Conservation (phyloP, 192 early-diverging fungal species). For the Coemansia sp. region DNA sequence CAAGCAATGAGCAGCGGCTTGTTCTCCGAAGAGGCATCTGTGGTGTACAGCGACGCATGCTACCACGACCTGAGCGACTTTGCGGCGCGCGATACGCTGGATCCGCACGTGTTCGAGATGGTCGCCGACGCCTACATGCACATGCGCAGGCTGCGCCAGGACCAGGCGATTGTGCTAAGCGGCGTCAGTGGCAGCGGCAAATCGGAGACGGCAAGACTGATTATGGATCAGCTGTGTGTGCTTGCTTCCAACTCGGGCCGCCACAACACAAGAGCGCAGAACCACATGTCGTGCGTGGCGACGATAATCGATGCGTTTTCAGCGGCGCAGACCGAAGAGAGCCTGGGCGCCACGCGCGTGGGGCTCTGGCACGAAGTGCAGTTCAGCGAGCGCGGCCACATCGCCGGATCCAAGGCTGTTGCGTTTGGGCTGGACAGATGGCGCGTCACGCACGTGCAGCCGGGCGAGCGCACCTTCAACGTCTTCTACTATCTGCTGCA, state of each 20-base stretch:
- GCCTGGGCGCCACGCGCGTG: constrained; percentile 71
- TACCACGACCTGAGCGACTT: constrained; percentile 46
- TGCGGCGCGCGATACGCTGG: constrained; percentile 32
- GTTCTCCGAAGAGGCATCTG: constrained; percentile 37
- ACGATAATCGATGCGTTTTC: constrained; percentile 82
- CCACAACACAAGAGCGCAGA: constrained; percentile 68
- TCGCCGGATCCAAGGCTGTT: constrained; percentile 80
- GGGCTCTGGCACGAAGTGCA: constrained; percentile 89
- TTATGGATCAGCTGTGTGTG: constrained; percentile 73
- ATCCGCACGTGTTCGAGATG: constrained; percentile 70
- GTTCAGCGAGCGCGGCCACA: constrained; percentile 81
- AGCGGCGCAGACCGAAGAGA: constrained; percentile 64
- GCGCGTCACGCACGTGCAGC: constrained; percentile 58
- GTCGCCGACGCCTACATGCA: constrained; percentile 73
- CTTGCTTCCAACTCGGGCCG: constrained; percentile 76
- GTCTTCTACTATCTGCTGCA: constrained; percentile 84
- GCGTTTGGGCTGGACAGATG: constrained; percentile 69
- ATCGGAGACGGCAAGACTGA: constrained; percentile 68
- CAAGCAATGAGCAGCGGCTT: constrained; percentile 22
- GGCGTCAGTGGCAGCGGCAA: constrained; percentile 91
- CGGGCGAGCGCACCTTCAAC: constrained; percentile 66
- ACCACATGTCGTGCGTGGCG: constrained; percentile 69
- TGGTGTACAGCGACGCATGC: constrained; percentile 50
- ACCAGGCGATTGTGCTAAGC: constrained; percentile 70
- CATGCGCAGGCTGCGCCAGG: constrained; percentile 66